These are phyloP conservation scores for Begonia loranthoides DNA, from an alignment of 306 rosid species.

Conservation along the genomic window DNA sequence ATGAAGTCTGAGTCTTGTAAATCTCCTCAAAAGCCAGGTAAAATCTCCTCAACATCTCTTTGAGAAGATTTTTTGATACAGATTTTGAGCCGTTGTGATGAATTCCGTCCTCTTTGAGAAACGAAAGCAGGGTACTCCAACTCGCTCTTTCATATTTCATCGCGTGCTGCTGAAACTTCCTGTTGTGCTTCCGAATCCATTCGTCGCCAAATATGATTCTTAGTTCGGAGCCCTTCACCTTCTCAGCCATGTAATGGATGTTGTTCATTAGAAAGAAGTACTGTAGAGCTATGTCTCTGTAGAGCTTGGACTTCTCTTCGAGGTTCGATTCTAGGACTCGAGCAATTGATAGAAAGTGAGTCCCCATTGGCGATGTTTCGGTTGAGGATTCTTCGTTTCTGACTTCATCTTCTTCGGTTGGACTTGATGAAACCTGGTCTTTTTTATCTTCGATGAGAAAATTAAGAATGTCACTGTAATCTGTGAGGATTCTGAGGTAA, in stretches of 20 bases:
- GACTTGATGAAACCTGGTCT: conserved; percentile 15
- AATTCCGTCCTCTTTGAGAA: conserved; percentile 45
- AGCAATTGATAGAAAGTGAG: conserved; percentile 41
- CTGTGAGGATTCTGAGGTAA: conserved; percentile 58
- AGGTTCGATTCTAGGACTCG: conserved; percentile 61
- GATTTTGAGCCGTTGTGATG: conserved; percentile 33
- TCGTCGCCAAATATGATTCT: conserved; percentile 65
- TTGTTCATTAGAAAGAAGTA: conserved; percentile 88
- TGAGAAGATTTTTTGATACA: conserved; percentile 25
- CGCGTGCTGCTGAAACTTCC: conserved; percentile 49
- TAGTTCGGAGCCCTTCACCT: conserved; percentile 62
- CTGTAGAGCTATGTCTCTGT: conserved; percentile 58
- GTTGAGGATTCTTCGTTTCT: conserved; percentile 28
- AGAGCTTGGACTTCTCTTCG: conserved; percentile 53
- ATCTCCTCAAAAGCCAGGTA: conserved; percentile 50
- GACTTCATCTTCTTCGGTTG: background rate
- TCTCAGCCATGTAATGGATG: conserved; percentile 78
- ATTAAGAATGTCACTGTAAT: conserved; percentile 49
- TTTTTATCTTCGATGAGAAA: conserved; percentile 49
- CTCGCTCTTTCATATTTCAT: conserved; percentile 61
- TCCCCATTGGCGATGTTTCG: conserved; percentile 41
- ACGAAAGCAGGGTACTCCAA: conserved; percentile 57
- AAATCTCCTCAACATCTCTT: conserved; percentile 59
- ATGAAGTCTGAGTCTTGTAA: conserved; percentile 51
- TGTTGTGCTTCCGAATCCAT: conserved; percentile 76